Base-by-base conservation (phyloP, 768 basidiomycete genomes). In the Boletus pseudopeckii region DNA sequence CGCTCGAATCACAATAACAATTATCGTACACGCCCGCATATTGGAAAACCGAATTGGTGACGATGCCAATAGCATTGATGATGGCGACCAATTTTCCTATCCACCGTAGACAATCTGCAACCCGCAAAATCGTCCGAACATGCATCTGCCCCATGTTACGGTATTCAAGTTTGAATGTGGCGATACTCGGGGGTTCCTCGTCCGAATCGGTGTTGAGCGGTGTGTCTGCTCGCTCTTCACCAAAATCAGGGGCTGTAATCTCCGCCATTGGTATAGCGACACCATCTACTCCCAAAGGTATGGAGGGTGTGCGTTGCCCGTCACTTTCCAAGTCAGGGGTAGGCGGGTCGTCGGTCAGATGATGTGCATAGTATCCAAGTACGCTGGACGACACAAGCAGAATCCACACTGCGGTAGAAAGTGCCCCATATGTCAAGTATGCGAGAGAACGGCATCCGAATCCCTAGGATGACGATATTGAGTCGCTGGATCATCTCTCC, bases 381-480 rank as follows among this genome's bases (percentile, higher is more conserved):
- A 53, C 1, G 52, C 67, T 74, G 37, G 72, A 72, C 2, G 37
- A 17, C 11, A 74, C 55, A 11, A 73, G 62, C 1, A 71, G 13
- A 7, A 62, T 20, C 72, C 72, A 74, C 13, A 69, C 60, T 0
- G 52, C 1, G 2, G 69, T 74, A 1, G 73, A 69, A 6, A 63
- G 1, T 7, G 34, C 14, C 2, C 61, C 74, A 13, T 72, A 74
- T 15, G 66, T 40, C 34, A 72, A 22, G 47, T 73, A 74, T 1
- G 64, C 60, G 0, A 59, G 53, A 3, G 71, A 74, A 50, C 71
- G 71, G 41, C 74, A 74, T 11, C 73, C 74, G 2, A 75, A 30
- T 17, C 67, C 65, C 66, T 63, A n/a, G 22, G 13, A 30, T 6
- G 7, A 46, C 14, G 18, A 38, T 7, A 1, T 22, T 38, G 10